Percentiles rank a stretch among this genome's conserved stretches.
phyloP scores from a whole-genome alignment of 1,284 basidiomycete species.

The Cryptococcus wingfieldii region DNA sequence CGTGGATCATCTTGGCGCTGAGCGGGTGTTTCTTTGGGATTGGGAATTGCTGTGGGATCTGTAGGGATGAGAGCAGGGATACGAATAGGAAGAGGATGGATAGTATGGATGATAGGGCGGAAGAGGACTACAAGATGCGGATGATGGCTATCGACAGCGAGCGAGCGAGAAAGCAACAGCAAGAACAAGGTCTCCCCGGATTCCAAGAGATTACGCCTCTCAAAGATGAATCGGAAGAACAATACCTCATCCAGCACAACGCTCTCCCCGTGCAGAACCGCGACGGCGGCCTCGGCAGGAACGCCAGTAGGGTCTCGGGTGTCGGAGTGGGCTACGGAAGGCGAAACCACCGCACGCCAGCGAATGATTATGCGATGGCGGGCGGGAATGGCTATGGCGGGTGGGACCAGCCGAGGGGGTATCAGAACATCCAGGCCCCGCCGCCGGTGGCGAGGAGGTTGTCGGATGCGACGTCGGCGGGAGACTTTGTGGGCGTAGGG shows the following conservation, averaged over 20 bases:
- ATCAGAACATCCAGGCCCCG: constrained; percentile 13
- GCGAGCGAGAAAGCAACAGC: constrained; percentile 33
- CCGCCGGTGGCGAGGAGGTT: constrained; percentile 17
- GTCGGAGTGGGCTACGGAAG: constrained; percentile 42
- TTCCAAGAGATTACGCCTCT: constrained; percentile 37
- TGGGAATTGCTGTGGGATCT: constrained; percentile 69
- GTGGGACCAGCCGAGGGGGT: constrained; percentile 9
- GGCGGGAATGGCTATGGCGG: constrained; percentile 3
- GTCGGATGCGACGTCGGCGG: constrained; percentile 22
- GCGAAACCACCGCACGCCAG: constrained; percentile 12
- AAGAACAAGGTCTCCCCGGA: constrained; percentile 38
- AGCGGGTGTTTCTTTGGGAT: constrained; percentile 77
- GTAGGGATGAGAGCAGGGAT: constrained; percentile 16
- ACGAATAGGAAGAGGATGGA: constrained; percentile 19
- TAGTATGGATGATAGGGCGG: constrained; percentile 9
- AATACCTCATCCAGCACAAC: constrained; percentile 35
- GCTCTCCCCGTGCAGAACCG: constrained; percentile 2
- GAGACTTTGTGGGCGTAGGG: constrained; percentile 35
- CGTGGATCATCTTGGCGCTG: constrained; percentile 76
- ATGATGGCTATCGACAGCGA: constrained; percentile 40
- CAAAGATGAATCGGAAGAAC: constrained; percentile 30
- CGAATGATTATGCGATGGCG: constrained; percentile 4
- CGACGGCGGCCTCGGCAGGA: constrained; percentile 17
- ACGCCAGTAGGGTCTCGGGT: constrained; percentile 32
- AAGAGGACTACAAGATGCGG: constrained; percentile 31